These are phyloP conservation scores for Wilcoxina mikolae DNA, from an alignment of 495 filamentous ascomycete species.

Conservation along the genomic window DNA sequence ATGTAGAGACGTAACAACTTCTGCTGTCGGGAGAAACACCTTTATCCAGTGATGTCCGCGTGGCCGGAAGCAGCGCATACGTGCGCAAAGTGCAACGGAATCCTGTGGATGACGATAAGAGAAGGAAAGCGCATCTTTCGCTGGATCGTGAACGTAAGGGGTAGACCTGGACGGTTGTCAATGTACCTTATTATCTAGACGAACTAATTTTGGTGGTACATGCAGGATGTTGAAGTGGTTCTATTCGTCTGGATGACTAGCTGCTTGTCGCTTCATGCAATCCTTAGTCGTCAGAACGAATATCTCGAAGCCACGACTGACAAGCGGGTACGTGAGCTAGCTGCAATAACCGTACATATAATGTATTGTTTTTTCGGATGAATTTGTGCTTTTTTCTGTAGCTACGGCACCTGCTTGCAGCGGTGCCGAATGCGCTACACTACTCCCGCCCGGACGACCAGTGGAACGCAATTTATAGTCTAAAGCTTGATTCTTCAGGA, in stretches of 20 bases:
- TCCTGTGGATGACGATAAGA: neutral
- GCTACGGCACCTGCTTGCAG: no score
- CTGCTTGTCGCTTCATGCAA: neutral
- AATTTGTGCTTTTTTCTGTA: neutral
- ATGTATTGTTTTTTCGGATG: neutral
- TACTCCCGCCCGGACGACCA: no score
- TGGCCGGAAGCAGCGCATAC: no score
- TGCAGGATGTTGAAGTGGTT: neutral
- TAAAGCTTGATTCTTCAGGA: no score
- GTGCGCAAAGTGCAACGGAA: no score
- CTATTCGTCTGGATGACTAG: neutral
- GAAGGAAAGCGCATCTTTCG: neutral
- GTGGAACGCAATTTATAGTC: no score
- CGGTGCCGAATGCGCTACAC: no score
- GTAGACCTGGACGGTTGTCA: no score
- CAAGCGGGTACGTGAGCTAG: neutral
- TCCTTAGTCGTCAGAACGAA: neutral
- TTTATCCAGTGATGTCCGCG: no score
- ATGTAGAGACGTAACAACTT: no score
- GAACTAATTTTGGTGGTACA: neutral
- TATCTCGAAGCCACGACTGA: neutral
- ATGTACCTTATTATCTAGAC: neutral
- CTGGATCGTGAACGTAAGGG: neutral
- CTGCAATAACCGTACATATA: no score
- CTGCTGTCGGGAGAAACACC: no score